Evolutionary conservation across 257 asterid genomes (phyloP).

Genomic region (Solanum gracilifrons): DNA sequence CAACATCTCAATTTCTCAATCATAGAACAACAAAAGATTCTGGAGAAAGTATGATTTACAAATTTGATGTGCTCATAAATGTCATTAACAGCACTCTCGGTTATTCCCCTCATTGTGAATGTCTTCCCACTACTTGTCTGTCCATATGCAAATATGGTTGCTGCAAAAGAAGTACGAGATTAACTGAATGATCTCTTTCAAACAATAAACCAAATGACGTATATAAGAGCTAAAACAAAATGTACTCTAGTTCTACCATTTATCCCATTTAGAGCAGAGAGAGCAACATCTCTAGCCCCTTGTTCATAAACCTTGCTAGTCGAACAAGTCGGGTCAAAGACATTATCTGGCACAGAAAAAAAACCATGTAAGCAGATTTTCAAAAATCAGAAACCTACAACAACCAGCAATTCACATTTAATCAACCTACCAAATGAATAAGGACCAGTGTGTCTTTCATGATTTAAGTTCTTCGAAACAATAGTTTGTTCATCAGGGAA

Average conservation of each 20-base stretch:
- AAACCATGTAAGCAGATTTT: neutral
- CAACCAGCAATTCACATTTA: neutral
- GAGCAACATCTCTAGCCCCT: conserved; percentile 87
- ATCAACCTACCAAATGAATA: conserved; percentile 55
- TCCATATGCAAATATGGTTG: conserved; percentile 91
- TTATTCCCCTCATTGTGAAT: conserved; percentile 89
- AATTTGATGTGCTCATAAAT: conserved; percentile 59
- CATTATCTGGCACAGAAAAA: conserved; percentile 52
- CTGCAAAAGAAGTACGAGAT: conserved; percentile 26
- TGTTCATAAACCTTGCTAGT: conserved; percentile 73
- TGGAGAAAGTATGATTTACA: conserved; percentile 24
- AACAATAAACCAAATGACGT: neutral
- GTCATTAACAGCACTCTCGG: conserved; percentile 75
- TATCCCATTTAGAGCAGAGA: conserved; percentile 83
- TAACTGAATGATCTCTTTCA: neutral
- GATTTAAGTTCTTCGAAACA: conserved; percentile 65
- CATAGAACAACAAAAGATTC: neutral
- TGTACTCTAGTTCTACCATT: conserved; percentile 42
- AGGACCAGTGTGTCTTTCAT: conserved; percentile 63
- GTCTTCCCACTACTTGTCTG: conserved; percentile 98
- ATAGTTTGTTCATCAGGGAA: conserved; percentile 49
- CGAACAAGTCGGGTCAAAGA: conserved; percentile 59
- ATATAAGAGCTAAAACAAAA: neutral
- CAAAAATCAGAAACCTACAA: neutral
- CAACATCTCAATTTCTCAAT: neutral